Evolutionary conservation across 306 rosid species (phyloP).

Genomic region (Sesbania bispinosa): DNA sequence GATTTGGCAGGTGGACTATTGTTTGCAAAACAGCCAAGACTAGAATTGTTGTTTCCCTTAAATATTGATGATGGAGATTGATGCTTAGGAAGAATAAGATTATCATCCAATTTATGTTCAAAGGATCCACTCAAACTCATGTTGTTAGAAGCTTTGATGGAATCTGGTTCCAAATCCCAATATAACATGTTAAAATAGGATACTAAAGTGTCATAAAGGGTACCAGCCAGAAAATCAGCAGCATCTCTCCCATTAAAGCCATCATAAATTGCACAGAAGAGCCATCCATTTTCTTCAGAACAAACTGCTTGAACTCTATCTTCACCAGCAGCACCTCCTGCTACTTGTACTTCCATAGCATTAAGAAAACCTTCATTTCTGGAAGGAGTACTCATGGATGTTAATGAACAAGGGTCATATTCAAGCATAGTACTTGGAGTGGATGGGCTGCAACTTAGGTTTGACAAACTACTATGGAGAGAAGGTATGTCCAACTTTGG

Average conservation of each 20-base stretch:
- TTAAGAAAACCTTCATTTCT: conserved; percentile 69
- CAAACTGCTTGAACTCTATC: conserved; percentile 99
- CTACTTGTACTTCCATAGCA: conserved; percentile 83
- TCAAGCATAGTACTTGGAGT: conserved; percentile 53
- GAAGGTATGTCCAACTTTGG: conserved; percentile 85
- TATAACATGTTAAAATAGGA: conserved; percentile 52
- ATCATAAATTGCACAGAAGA: conserved; percentile 91
- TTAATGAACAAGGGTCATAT: conserved; percentile 52
- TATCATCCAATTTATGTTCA: conserved; percentile 31
- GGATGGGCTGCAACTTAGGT: conserved; percentile 92
- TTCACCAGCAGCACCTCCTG: conserved; percentile 99
- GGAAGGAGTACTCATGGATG: conserved; percentile 66
- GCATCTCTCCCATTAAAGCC: conserved; percentile 99
- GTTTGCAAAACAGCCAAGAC: conserved; percentile 2
- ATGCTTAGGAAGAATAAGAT: conserved; percentile 20
- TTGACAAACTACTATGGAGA: conserved; percentile 71
- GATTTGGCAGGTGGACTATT: conserved; percentile 32
- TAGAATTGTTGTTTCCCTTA: conserved; percentile 12
- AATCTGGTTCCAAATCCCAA: conserved; percentile 58
- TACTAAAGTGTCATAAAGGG: conserved; percentile 72
- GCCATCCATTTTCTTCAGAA: conserved; percentile 98
- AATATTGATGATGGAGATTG: conserved; percentile 28
- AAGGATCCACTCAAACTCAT: conserved; percentile 30
- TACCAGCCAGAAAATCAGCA: conserved; percentile 93
- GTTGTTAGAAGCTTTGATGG: conserved; percentile 27